Percentiles rank a stretch among this genome's conserved stretches.
Conservation (phyloP, 2,329 filamentous ascomycete species). For the Scedosporium apiospermum region DNA sequence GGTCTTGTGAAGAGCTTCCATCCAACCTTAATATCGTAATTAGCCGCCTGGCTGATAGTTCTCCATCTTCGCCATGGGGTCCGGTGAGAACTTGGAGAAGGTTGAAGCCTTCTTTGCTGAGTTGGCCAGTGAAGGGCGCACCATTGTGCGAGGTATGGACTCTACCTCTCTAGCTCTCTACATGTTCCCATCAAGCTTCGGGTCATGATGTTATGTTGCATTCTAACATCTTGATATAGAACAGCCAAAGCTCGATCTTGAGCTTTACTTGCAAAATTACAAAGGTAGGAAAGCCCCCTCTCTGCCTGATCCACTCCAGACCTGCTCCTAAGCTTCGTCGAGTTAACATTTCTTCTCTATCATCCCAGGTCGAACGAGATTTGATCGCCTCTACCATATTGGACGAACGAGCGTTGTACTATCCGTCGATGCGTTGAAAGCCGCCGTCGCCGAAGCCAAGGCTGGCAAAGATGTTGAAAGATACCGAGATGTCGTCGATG, state of each 20-base stretch:
- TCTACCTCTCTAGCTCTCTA: neutral
- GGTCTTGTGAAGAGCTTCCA: no score
- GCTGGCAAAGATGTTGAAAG: slow-evolving; percentile 60
- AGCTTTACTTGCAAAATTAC: slow-evolving; percentile 86
- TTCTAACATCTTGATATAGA: slow-evolving; percentile 35
- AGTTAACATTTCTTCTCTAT: neutral
- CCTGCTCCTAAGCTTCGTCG: neutral
- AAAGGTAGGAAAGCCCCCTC: slow-evolving; percentile 43
- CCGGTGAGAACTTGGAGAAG: neutral
- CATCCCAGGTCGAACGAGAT: slow-evolving; percentile 62
- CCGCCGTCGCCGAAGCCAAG: slow-evolving; percentile 69
- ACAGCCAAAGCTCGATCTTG: slow-evolving; percentile 79
- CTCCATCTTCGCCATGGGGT: neutral
- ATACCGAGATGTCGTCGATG: slow-evolving; percentile 61
- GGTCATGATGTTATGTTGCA: neutral
- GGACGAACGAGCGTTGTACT: slow-evolving; percentile 69
- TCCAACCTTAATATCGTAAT: neutral
- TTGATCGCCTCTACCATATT: slow-evolving; percentile 73
- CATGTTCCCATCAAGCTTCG: neutral
- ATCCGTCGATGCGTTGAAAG: slow-evolving; percentile 68
- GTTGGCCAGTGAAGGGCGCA: slow-evolving; percentile 34
- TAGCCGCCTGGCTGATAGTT: neutral
- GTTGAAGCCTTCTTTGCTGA: slow-evolving; percentile 30
- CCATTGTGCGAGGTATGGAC: slow-evolving; percentile 37
- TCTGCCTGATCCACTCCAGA: neutral